phyloP scores from a whole-genome alignment of 2,329 filamentous ascomycete genomes.

The Aspergillus pseudoviridinutans region DNA sequence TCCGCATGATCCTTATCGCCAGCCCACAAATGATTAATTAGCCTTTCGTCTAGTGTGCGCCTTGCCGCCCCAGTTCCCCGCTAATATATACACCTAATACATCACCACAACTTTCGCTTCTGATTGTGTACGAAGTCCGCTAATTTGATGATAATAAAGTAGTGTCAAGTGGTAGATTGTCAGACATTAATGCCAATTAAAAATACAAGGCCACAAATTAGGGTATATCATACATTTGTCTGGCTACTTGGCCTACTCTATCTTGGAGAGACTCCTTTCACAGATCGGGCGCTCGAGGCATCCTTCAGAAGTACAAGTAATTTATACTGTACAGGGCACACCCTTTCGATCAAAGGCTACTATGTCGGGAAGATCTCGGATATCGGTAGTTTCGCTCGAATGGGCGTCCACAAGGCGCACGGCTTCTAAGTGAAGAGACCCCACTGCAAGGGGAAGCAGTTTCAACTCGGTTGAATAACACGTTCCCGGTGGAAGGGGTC shows the following conservation, averaged over 20 bases:
- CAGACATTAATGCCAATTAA: neutral
- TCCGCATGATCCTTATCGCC: neutral
- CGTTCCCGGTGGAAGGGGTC: constrained; percentile 51
- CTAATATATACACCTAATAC: neutral
- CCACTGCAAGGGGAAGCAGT: constrained; percentile 50
- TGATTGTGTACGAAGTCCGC: too few relatives aligned
- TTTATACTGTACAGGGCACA: neutral
- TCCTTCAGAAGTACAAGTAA: neutral
- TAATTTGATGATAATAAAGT: too few relatives aligned
- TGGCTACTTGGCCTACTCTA: neutral
- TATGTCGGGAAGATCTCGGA: constrained; percentile 55
- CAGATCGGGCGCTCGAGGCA: neutral
- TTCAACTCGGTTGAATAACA: constrained; percentile 56
- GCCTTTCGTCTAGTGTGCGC: neutral
- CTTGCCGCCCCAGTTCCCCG: neutral
- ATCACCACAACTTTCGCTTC: too few relatives aligned
- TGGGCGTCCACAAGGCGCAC: constrained; percentile 54
- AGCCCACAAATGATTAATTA: neutral
- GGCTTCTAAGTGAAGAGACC: constrained; percentile 50
- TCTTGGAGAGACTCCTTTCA: neutral
- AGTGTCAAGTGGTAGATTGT: too few relatives aligned
- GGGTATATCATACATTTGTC: neutral
- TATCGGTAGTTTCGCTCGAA: constrained; percentile 53
- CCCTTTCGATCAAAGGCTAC: constrained; percentile 35
- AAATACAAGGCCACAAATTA: neutral